These are phyloP conservation scores for Aspergillus conjunctus DNA, from an alignment of 495 filamentous ascomycete species.

Conservation along the genomic window DNA sequence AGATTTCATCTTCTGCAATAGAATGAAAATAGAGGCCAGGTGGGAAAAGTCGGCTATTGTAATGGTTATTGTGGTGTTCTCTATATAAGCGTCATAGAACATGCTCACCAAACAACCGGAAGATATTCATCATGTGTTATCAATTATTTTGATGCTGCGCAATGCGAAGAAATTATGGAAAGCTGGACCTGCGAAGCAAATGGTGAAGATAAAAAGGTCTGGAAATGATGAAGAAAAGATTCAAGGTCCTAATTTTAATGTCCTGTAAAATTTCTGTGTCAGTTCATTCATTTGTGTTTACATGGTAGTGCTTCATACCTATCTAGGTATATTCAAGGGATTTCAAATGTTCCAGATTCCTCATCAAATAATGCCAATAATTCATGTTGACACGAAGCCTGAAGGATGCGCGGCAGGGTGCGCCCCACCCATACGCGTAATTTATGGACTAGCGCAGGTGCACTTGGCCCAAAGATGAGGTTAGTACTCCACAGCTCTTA, in stretches of 20 bases:
- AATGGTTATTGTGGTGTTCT: neutral
- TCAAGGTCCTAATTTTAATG: neutral
- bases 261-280: neutral
- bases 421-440: slow-evolving; percentile 25
- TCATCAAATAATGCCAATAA: neutral
- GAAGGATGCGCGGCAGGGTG: slow-evolving; percentile 24
- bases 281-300: neutral
- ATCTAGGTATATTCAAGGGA: neutral
- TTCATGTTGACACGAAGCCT: slow-evolving; percentile 37
- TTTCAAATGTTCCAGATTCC: neutral
- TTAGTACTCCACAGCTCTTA: slow-evolving; percentile 1
- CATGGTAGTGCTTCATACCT: neutral
- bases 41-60: slow-evolving; percentile 87
- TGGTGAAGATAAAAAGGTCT: too few species aligned
- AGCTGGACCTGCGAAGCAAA: too few species aligned
- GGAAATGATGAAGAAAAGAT: too few species aligned
- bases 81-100: neutral
- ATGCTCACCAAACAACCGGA: slow-evolving; percentile 75
- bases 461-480: neutral
- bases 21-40: slow-evolving; percentile 88
- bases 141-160: neutral
- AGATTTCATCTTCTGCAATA: slow-evolving; percentile 92
- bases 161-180: neutral
- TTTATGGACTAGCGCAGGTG: slow-evolving; percentile 5
- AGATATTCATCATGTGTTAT: slow-evolving; percentile 73